Base-by-base conservation (phyloP, 176 grass and related monocot species). In the Juncus effusus region DNA sequence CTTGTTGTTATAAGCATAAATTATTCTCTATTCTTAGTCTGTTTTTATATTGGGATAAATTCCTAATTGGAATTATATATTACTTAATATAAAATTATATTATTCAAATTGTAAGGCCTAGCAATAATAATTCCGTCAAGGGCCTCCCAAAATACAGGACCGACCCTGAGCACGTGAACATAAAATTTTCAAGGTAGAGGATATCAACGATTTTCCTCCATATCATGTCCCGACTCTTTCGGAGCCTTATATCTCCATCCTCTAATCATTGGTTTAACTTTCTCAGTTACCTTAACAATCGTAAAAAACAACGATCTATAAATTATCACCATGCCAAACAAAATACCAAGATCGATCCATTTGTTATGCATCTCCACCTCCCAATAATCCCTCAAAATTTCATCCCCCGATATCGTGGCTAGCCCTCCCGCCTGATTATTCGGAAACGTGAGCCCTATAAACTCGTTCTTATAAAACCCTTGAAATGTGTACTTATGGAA, bases 391-490 rank as follows among this genome's bases (percentile, higher is more conserved):
- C 36, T 71, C 53, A 71, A 71, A 16, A 71, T 56, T 45, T 71
- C 41, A 37, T 55, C n/a, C 67, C 67, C 74, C 4, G 7, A 57
- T 19, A 77, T 65, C 39, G 59, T 65, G 49, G 73, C 42, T 8
- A 60, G 44, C 28, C 61, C 61, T 15, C 58, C 11, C 4, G 44
- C 45, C 13, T 16, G 16, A 13, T 54, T 54, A 15, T 54, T 76
- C 36, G 51, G 74, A 13, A 68, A 77, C 13, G 2, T 77, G 7
- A 44, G 13, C 36, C 74, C 62, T 7, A 67, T 9, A 13, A 77
- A 77, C 38, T 77, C 74, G 4, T 68, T 77, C 74, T 77, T 77
- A 37, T 56, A 77, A 13, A 77, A 77, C 16, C 74, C 74, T 44
- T 77, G 60, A 45, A 19, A 42, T 4, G 74, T 28, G 55, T 77